These are phyloP conservation scores for Trichosporon coremiiforme DNA, from an alignment of 1,284 basidiomycete genomes.

Conservation along the genomic window DNA sequence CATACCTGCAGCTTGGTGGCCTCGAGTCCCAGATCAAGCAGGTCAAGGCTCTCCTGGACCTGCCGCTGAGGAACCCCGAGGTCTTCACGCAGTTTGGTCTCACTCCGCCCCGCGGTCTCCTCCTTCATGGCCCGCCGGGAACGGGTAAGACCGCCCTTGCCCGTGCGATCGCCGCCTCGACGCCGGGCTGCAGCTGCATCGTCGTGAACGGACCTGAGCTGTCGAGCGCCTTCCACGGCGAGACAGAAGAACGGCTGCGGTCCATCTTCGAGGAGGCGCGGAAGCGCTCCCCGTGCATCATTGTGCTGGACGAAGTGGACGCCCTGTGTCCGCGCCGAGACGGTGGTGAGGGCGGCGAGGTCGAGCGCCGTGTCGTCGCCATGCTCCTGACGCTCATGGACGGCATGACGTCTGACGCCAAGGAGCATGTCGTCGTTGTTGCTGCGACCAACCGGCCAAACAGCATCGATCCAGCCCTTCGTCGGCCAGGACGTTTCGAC, in stretches of 20 bases:
- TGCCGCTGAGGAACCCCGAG: constrained; percentile 86
- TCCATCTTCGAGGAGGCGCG: constrained; percentile 86
- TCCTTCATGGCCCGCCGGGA: constrained; percentile 88
- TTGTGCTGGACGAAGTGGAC: constrained; percentile 96
- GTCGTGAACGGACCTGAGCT: constrained; percentile 94
- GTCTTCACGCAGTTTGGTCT: constrained; percentile 87
- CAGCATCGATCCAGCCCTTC: constrained; percentile 91
- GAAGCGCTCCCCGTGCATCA: constrained; percentile 79
- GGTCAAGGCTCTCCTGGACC: constrained; percentile 90
- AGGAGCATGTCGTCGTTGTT: constrained; percentile 79
- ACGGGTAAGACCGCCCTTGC: constrained; percentile 94
- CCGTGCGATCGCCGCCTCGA: constrained; percentile 76
- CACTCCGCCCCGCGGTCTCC: constrained; percentile 83
- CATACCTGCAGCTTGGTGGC: constrained; percentile 77
- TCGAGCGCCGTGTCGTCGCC: constrained; percentile 93
- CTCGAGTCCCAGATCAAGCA: constrained; percentile 83
- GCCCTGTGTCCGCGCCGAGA: constrained; percentile 89
- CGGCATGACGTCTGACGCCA: constrained; percentile 68
- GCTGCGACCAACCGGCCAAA: constrained; percentile 97
- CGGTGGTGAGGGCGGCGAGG: constrained; percentile 81
- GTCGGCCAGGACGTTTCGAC: constrained; percentile 93
- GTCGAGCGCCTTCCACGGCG: constrained; percentile 91
- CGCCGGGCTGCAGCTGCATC: constrained; percentile 76
- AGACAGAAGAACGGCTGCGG: constrained; percentile 88
- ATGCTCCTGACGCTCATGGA: constrained; percentile 94